Evolutionary conservation across 1,139 yeast species (phyloP).

Genomic region (Sugiyamaella pinicola): DNA sequence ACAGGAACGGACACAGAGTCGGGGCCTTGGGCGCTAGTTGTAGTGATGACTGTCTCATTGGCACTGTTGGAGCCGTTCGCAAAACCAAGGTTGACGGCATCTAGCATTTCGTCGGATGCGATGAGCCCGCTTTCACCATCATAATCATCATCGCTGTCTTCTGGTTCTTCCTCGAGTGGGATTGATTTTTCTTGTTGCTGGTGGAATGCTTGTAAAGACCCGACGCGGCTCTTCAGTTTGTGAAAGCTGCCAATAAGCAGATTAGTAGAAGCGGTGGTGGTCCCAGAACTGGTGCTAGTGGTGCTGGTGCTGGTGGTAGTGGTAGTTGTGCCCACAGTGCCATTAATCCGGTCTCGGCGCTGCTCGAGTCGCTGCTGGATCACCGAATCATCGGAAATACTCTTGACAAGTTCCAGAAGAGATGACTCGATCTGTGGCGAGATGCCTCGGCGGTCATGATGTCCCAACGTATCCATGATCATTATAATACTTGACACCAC

Average conservation of each 20-base stretch:
- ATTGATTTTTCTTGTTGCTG: constrained; percentile 4
- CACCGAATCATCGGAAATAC: constrained; percentile 20
- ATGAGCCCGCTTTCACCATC: not conserved
- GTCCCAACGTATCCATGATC: constrained; percentile 22
- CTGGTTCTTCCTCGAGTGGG: not conserved
- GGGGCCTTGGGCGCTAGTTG: not conserved
- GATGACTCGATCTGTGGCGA: constrained; percentile 17
- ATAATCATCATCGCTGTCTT: constrained; percentile 1
- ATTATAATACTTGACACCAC: constrained; percentile 29
- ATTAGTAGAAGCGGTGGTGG: no score
- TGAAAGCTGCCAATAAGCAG: constrained; percentile 12
- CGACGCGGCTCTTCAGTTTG: constrained; percentile 10
- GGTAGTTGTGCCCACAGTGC: not conserved
- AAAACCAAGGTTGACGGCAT: not conserved
- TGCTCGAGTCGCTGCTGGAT: constrained; percentile 15
- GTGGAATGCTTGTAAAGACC: constrained; percentile 3
- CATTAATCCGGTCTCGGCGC: constrained; percentile 2
- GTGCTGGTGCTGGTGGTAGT: not conserved
- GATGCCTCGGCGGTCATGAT: constrained; percentile 12
- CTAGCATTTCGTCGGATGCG: not conserved
- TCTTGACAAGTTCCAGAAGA: constrained; percentile 11
- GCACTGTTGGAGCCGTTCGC: not conserved
- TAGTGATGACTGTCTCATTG: not conserved
- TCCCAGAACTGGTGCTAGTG: not conserved
- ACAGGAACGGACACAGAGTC: not conserved